Percentiles rank a stretch among this genome's conserved stretches.
Conservation (phyloP, 129 eudicot genomes). For the Heracleum sosnowskyi region DNA sequence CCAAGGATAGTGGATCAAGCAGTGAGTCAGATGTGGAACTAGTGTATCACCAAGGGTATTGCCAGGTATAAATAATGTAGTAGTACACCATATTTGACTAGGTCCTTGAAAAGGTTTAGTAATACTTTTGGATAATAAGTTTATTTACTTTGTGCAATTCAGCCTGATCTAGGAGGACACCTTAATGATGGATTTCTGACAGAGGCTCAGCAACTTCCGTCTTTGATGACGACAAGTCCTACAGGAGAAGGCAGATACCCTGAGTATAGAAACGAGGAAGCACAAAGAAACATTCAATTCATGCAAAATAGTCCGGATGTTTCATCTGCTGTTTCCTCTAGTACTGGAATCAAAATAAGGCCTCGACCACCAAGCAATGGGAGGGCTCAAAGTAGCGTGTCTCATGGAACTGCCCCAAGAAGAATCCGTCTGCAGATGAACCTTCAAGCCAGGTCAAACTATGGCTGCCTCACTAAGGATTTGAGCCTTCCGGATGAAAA, state of each 20-base stretch:
- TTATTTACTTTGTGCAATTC: not conserved
- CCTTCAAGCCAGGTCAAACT: constrained; percentile 23
- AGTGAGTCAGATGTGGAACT: constrained; percentile 64
- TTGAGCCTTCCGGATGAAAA: constrained; percentile 15
- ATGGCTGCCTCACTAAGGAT: constrained; percentile 17
- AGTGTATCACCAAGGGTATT: constrained; percentile 38
- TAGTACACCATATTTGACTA: no score
- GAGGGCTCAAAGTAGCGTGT: not conserved
- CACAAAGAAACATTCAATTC: not conserved
- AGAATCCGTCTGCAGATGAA: constrained; percentile 54
- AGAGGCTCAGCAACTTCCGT: not conserved
- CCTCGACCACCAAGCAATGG: constrained; percentile 16
- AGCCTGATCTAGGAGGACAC: constrained; percentile 5
- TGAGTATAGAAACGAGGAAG: not conserved
- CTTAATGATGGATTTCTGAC: not conserved
- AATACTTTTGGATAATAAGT: not conserved
- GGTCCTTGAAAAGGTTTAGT: no score
- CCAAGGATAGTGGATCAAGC: constrained; percentile 41
- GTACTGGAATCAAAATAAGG: constrained; percentile 35
- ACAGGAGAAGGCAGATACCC: not conserved
- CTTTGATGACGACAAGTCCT: not conserved
- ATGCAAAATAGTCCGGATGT: constrained; percentile 7
- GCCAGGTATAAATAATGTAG: constrained; percentile 30
- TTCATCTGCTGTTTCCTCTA: constrained; percentile 11
- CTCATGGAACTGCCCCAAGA: constrained; percentile 64